Evolutionary conservation across 208 protist species (phyloP).

Genomic region (Angomonas deanei): DNA sequence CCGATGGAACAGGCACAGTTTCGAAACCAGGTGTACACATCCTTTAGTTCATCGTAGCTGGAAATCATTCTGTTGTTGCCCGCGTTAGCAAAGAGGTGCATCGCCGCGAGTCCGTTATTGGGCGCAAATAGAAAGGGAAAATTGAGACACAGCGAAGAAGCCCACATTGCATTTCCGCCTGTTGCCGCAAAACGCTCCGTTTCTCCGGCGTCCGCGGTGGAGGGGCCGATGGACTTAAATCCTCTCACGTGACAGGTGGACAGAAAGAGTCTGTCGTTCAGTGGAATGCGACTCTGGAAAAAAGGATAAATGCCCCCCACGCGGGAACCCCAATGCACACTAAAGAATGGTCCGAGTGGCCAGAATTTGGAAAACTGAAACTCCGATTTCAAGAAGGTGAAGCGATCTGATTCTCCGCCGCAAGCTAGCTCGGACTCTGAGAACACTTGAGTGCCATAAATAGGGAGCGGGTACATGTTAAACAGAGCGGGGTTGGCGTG

Average conservation of each 20-base stretch:
- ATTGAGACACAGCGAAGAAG: constrained; percentile 68
- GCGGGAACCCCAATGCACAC: constrained; percentile 63
- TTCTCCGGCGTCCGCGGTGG: constrained; percentile 43
- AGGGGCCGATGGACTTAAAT: constrained; percentile 74
- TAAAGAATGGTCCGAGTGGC: constrained; percentile 64
- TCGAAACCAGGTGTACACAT: constrained; percentile 47
- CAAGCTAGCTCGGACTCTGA: constrained; percentile 66
- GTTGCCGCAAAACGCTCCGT: constrained; percentile 56
- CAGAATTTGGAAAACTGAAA: constrained; percentile 65
- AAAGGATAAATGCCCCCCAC: constrained; percentile 69
- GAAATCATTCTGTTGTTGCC: constrained; percentile 67
- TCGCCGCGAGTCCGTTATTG: constrained; percentile 71
- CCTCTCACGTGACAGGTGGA: constrained; percentile 71
- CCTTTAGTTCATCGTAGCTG: constrained; percentile 27
- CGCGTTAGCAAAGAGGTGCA: constrained; percentile 83
- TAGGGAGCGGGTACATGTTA: constrained; percentile 82
- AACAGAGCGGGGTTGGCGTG: constrained; percentile 70
- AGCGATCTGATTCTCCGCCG: constrained; percentile 41
- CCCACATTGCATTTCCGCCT: constrained; percentile 83
- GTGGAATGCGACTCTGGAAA: constrained; percentile 41
- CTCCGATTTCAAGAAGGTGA: constrained; percentile 66
- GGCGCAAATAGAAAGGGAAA: constrained; percentile 79
- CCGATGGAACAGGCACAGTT: constrained; percentile 69
- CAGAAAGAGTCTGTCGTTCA: constrained; percentile 84
- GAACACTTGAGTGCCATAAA: constrained; percentile 43